Conservation (phyloP, 1,284 basidiomycete genomes). For the Tetrapyrgos nigripes region DNA sequence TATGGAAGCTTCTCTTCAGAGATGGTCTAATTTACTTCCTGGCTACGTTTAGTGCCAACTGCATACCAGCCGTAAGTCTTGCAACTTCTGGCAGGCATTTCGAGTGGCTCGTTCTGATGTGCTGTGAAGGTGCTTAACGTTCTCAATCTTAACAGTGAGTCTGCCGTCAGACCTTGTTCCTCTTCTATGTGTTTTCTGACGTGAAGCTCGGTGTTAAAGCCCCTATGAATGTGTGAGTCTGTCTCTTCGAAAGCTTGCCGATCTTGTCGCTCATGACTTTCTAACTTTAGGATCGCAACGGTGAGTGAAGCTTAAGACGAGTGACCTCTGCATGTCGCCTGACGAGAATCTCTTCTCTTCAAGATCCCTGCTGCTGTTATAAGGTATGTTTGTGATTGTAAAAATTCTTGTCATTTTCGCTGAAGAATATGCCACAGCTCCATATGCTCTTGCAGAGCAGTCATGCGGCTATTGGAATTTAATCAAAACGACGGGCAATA, state of each 20-base stretch:
- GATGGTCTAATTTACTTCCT: conserved; percentile 75
- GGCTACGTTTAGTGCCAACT: conserved; percentile 68
- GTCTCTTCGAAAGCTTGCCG: neutral
- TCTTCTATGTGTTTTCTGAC: conserved; percentile 4
- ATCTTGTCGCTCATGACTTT: conserved; percentile 5
- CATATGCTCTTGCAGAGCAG: conserved; percentile 69
- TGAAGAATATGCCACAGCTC: conserved; percentile 53
- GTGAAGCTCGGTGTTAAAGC: conserved; percentile 38
- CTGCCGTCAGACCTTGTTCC: neutral
- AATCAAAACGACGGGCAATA: conserved; percentile 48
- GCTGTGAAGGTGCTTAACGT: conserved; percentile 53
- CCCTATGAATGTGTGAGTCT: conserved; percentile 70
- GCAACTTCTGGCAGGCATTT: conserved; percentile 1
- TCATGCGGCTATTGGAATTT: conserved; percentile 66
- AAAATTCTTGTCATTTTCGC: neutral
- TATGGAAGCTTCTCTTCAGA: conserved; percentile 70
- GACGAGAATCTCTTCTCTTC: neutral
- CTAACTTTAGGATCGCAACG: conserved; percentile 37
- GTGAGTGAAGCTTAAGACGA: too few relatives aligned
- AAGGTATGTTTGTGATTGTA: conserved; percentile 49
- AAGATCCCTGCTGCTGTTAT: conserved; percentile 71
- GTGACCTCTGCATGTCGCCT: too few relatives aligned
- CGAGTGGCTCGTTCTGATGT: conserved; percentile 6
- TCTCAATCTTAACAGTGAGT: conserved; percentile 65
- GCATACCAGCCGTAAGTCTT: conserved; percentile 64